Conservation (phyloP, 116 monocot genomes). For the Trichopus zeylanicus region DNA sequence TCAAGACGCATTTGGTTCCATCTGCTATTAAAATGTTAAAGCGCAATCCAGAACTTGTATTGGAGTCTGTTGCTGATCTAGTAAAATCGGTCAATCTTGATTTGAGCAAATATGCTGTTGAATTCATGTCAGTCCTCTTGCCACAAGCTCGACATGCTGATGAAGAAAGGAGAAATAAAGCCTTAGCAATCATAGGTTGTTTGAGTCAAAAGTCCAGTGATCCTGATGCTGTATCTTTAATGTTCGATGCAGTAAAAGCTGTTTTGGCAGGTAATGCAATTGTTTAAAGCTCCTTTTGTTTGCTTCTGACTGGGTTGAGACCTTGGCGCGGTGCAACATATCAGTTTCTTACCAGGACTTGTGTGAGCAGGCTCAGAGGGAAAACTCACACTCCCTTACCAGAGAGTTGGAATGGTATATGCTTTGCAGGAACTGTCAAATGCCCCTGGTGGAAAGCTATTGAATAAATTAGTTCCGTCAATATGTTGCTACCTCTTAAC, state of each 20-base stretch:
- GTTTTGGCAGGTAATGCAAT: conserved; percentile 53
- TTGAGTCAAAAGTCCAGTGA: conserved; percentile 84
- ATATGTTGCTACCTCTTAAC: conserved; percentile 60
- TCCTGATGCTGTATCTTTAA: conserved; percentile 61
- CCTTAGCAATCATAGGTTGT: conserved; percentile 55
- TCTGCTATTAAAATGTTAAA: conserved; percentile 82
- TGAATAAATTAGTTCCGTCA: conserved; percentile 50
- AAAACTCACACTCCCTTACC: conserved; percentile 74
- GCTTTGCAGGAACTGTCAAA: conserved; percentile 74
- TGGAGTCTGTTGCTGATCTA: conserved; percentile 67
- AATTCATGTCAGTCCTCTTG: conserved; percentile 72
- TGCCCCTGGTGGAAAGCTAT: conserved; percentile 46
- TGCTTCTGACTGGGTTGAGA: neutral
- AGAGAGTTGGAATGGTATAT: conserved; percentile 91
- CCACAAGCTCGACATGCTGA: conserved; percentile 81
- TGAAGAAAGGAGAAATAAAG: conserved; percentile 63
- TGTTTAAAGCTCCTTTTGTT: neutral
- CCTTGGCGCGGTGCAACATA: neutral
- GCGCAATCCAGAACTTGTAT: conserved; percentile 84
- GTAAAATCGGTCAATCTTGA: conserved; percentile 56
- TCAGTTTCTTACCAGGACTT: conserved; percentile 10
- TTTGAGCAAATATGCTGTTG: conserved; percentile 82
- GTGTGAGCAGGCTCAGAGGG: conserved; percentile 78
- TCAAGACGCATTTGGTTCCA: conserved; percentile 59
- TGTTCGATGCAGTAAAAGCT: conserved; percentile 62